Percentiles rank a stretch among this genome's conserved stretches.
These are phyloP conservation scores for Mediolabrus comicus DNA, from an alignment of 108 stramenopile species.

Conservation along the genomic window DNA sequence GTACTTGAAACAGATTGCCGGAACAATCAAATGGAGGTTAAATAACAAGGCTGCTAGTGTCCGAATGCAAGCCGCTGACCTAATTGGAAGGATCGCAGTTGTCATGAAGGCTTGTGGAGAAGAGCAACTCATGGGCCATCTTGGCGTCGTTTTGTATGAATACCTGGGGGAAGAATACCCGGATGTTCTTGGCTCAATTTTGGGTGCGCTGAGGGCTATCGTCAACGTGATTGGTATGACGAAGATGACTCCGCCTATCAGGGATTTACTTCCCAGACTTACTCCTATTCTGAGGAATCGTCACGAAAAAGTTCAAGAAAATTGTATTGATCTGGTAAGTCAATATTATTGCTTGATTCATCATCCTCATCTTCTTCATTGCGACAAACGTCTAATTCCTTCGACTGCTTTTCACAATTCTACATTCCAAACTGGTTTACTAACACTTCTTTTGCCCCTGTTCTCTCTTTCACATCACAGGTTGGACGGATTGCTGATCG, in stretches of 20 bases:
- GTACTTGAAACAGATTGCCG: slow-evolving; percentile 97
- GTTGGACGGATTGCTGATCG: slow-evolving; percentile 98
- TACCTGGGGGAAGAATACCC: slow-evolving; percentile 99
- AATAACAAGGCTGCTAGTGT: slow-evolving; percentile 97
- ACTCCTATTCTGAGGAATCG: slow-evolving; percentile 99
- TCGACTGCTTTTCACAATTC: slow-evolving; percentile 3
- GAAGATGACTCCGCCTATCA: slow-evolving; percentile 97
- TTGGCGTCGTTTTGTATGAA: slow-evolving; percentile 98
- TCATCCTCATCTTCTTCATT: background rate
- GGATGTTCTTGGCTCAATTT: slow-evolving; percentile 94
- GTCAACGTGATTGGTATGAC: slow-evolving; percentile 99
- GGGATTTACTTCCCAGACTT: slow-evolving; percentile 94
- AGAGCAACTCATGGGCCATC: slow-evolving; percentile 98
- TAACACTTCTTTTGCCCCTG: slow-evolving; percentile 38
- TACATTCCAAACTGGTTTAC: slow-evolving; percentile 35
- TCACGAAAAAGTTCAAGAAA: slow-evolving; percentile 99
- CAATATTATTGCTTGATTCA: background rate
- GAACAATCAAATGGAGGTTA: slow-evolving; percentile 97
- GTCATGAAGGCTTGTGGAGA: slow-evolving; percentile 98
- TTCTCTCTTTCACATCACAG: slow-evolving; percentile 14
- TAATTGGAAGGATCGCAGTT: slow-evolving; percentile 96
- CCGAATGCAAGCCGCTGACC: slow-evolving; percentile 99
- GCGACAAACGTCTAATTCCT: slow-evolving; percentile 11
- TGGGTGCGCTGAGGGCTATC: slow-evolving; percentile 94
- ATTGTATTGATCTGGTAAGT: slow-evolving; percentile 91